These are phyloP conservation scores for Theobroma cacao DNA, from an alignment of 345 rosid species.

Conservation along the genomic window DNA sequence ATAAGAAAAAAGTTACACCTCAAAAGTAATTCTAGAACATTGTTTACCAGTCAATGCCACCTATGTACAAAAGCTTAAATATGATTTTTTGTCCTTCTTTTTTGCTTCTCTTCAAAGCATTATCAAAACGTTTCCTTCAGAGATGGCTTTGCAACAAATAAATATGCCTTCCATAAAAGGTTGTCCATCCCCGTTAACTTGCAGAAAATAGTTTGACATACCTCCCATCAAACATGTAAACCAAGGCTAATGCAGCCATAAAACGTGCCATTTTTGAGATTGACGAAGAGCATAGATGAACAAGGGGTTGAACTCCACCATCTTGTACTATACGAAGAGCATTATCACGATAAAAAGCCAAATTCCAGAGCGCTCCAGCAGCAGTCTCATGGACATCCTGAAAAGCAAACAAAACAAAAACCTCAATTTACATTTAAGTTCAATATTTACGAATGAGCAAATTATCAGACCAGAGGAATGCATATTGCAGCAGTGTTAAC, in stretches of 20 bases:
- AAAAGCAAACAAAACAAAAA: background rate
- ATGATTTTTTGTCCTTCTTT: background rate
- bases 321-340: constrained; percentile 79
- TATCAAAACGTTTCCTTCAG: background rate
- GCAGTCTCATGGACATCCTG: constrained; percentile 94
- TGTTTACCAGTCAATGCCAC: background rate
- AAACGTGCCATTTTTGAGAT: constrained; percentile 80
- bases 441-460: background rate
- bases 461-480: background rate
- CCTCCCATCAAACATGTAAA: constrained; percentile 67
- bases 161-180: background rate
- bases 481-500: background rate
- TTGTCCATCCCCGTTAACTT: background rate
- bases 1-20: background rate
- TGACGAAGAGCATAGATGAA: constrained; percentile 68
- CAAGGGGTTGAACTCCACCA: constrained; percentile 78
- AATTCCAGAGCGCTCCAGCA: constrained; percentile 89
- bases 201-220: background rate
- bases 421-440: background rate
- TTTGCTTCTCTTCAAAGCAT: background rate
- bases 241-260: constrained; percentile 83
- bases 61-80: constrained; percentile 4
- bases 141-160: background rate
- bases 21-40: background rate
- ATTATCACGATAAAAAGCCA: constrained; percentile 73